These are phyloP conservation scores for Leccinum laetum DNA, from an alignment of 1,284 basidiomycete genomes.

Conservation along the genomic window DNA sequence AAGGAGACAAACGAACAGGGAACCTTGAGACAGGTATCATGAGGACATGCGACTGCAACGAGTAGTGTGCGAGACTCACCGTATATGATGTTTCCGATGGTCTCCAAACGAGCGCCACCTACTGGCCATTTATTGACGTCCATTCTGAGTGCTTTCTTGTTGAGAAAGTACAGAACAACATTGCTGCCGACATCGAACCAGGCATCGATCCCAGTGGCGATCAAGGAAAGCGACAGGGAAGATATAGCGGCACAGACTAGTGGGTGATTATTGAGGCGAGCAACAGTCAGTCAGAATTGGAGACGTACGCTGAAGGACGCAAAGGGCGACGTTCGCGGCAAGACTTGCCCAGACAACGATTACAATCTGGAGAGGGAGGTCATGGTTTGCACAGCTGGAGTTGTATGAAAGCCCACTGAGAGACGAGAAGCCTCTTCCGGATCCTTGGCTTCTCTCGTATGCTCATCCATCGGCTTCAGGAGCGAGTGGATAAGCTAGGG, in stretches of 20 bases:
- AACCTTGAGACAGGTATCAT: conserved; percentile 46
- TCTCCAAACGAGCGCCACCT: conserved; percentile 86
- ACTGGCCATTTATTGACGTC: conserved; percentile 91
- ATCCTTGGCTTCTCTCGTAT: conserved; percentile 71
- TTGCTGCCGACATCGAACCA: conserved; percentile 94
- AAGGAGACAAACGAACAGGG: conserved; percentile 49
- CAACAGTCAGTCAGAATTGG: neutral
- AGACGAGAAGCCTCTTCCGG: conserved; percentile 64
- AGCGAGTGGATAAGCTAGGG: conserved; percentile 75
- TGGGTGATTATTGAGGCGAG: neutral
- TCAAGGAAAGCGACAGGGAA: conserved; percentile 82
- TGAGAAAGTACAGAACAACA: conserved; percentile 80
- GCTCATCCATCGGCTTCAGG: conserved; percentile 88
- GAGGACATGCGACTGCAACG: neutral
- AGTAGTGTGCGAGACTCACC: conserved; percentile 44
- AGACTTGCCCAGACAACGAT: conserved; percentile 89
- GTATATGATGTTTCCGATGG: conserved; percentile 90
- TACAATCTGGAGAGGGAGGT: conserved; percentile 57
- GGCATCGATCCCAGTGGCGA: conserved; percentile 89
- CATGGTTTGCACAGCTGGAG: neutral
- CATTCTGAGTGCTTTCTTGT: conserved; percentile 71
- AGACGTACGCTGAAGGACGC: conserved; percentile 63
- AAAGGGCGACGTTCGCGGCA: conserved; percentile 71
- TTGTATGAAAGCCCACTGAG: conserved; percentile 46
- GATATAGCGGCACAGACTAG: conserved; percentile 87